A percentile compares a stretch with the other conserved stretches of the same genome.
Conservation (phyloP, 805 yeast species). For the Yamadazyma nakazawae region DNA sequence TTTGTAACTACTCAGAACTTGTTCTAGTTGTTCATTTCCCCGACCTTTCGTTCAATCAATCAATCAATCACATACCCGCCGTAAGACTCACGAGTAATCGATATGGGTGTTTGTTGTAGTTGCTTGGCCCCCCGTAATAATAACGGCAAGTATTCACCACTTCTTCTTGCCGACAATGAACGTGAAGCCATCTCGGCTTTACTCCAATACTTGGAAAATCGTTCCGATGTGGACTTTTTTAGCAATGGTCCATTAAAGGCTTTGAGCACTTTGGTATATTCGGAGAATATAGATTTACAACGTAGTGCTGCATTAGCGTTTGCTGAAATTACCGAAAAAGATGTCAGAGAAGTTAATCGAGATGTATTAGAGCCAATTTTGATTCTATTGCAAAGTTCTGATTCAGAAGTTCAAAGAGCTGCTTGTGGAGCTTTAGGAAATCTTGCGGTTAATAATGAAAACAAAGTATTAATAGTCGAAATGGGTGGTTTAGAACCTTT, state of each 20-base stretch:
- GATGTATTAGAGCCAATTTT: slow-evolving; percentile 93
- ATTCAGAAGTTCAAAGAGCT: slow-evolving; percentile 95
- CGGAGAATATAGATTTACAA: slow-evolving; percentile 92
- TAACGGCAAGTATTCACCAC: slow-evolving; percentile 68
- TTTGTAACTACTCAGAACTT: not conserved
- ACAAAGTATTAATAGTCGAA: slow-evolving; percentile 88
- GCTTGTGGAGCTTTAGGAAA: slow-evolving; percentile 99
- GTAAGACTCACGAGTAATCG: not conserved
- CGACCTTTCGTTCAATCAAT: no score
- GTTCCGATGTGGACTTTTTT: slow-evolving; percentile 87
- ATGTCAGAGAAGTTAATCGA: slow-evolving; percentile 83
- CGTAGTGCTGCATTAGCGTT: slow-evolving; percentile 97
- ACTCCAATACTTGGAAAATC: slow-evolving; percentile 81
- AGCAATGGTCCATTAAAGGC: slow-evolving; percentile 84
- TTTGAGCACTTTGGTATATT: slow-evolving; percentile 85
- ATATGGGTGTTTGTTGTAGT: slow-evolving; percentile 44
- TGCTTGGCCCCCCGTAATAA: slow-evolving; percentile 37
- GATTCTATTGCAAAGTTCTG: slow-evolving; percentile 78
- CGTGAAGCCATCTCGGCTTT: slow-evolving; percentile 93
- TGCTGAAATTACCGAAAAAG: slow-evolving; percentile 97
- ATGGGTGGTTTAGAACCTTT: slow-evolving; percentile 98
- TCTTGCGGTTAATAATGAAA: slow-evolving; percentile 93
- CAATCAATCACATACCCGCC: no score
- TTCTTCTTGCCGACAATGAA: slow-evolving; percentile 86
- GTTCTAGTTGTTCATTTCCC: not conserved